These are phyloP conservation scores for Rhodofomes roseus DNA, from an alignment of 1,284 basidiomycete genomes.

Conservation along the genomic window DNA sequence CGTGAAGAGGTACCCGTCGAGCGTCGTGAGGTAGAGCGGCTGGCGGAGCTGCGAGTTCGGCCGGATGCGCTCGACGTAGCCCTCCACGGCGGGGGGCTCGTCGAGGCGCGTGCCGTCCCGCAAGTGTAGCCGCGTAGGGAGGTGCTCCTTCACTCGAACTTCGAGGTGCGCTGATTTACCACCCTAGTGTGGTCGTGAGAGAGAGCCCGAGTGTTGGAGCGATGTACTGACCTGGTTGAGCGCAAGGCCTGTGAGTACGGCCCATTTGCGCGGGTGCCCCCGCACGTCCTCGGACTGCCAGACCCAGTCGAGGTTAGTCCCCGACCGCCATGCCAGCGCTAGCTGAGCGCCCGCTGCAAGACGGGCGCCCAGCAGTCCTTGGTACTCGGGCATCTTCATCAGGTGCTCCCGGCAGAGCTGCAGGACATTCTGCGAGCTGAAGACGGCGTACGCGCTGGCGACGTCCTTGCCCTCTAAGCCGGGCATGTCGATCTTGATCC, in stretches of 20 bases:
- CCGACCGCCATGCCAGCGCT: conserved; percentile 74
- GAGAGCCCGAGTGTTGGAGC: neutral
- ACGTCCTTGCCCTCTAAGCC: conserved; percentile 33
- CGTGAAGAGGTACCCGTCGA: conserved; percentile 72
- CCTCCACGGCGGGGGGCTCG: conserved; percentile 78
- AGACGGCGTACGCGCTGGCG: conserved; percentile 39
- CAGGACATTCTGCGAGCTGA: conserved; percentile 59
- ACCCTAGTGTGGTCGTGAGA: conserved; percentile 32
- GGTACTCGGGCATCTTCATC: conserved; percentile 55
- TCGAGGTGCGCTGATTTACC: conserved; percentile 60
- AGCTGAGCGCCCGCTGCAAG: conserved; percentile 54
- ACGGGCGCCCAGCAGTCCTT: conserved; percentile 52
- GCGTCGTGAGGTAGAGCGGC: conserved; percentile 66
- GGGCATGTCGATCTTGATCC: conserved; percentile 65
- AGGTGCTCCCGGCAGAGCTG: conserved; percentile 54
- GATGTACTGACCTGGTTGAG: conserved; percentile 53
- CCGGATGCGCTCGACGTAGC: conserved; percentile 73
- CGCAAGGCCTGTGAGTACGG: conserved; percentile 69
- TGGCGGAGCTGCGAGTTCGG: conserved; percentile 58
- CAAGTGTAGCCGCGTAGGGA: conserved; percentile 49
- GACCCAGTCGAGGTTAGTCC: conserved; percentile 77
- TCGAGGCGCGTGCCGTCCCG: conserved; percentile 52
- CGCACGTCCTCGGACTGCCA: conserved; percentile 65
- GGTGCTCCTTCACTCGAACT: conserved; percentile 67
- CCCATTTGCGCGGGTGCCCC: conserved; percentile 63